Evolutionary conservation across 75 land plant species (phyloP), one percentile per base, ranked within the genome.

Genomic region (Gnetum montanum): DNA sequence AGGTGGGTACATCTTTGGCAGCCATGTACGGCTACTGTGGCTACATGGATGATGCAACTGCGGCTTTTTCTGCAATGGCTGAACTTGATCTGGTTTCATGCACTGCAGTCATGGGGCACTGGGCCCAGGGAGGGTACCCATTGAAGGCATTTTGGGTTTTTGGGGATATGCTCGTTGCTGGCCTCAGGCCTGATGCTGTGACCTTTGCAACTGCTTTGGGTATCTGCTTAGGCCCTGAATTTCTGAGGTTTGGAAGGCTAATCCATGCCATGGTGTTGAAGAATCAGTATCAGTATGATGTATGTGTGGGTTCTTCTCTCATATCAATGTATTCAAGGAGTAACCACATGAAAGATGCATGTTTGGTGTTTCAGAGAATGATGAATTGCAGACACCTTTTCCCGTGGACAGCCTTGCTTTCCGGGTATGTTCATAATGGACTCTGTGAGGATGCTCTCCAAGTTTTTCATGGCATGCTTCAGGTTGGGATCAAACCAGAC

Each of bases 391-490:
- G 70, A 1, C 79, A 76, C 67, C 76, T 79, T 38, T 71, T 79
- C 26, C 70, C 83, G 19, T 84, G 88, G 83, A 84, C 83, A 23
- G 78, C 88, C 3, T 72, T 79, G 80, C 69, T 84, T 57, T 79
- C 76, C 0, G 88, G 88, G 0, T 84, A 84, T 57, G 71, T 61
- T 43, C 79, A 84, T 27, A 66, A 79, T 70, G 83, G 80, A 2
- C 54, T 54, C 45, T 45, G 68, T 49, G 57, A 41, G 53, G 79
- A 75, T 8, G 82, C 83, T 25, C 23, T 84, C 31, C 59, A 61
- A 23, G 64, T 79, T 7, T 84, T 84, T 31, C 46, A 54, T 20
- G 8, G 16, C 11, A 84, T 84, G 88, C 8, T 68, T 13, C 52
- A 5, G 22, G 59, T 60, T 56, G 83, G 83, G 16, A 67, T 78